Percentiles rank a stretch among this genome's conserved stretches.
Conservation (phyloP, 78 protist species). For the Cavenderia fasciculata region DNA sequence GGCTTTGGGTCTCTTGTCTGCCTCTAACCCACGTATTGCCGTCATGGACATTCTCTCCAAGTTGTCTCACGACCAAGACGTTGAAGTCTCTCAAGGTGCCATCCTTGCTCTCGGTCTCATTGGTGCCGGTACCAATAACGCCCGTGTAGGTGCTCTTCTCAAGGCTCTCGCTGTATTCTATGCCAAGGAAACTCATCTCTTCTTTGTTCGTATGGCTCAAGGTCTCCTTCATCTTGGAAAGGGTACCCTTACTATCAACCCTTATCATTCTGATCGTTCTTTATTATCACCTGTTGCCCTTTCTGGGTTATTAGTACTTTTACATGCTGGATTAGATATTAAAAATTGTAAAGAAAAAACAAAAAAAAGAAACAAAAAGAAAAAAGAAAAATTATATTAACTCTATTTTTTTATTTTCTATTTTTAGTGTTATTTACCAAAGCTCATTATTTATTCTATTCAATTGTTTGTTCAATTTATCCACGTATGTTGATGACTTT, state of each 20-base stretch:
- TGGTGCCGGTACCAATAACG: constrained; percentile 98
- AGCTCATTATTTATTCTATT: constrained; percentile 93
- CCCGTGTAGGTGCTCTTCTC: constrained; percentile 93
- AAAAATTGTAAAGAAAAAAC: constrained; percentile 69
- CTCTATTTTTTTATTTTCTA: not conserved
- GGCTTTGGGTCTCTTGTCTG: constrained; percentile 92
- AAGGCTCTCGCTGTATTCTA: constrained; percentile 93
- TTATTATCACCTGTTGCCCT: constrained; percentile 86
- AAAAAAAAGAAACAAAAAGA: not conserved
- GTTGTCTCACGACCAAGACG: constrained; percentile 95
- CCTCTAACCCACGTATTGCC: constrained; percentile 89
- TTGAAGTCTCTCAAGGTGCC: constrained; percentile 89
- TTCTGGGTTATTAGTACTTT: constrained; percentile 86
- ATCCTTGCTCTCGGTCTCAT: constrained; percentile 89
- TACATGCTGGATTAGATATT: constrained; percentile 90
- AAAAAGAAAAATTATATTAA: too few relatives aligned
- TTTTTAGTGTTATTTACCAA: constrained; percentile 85
- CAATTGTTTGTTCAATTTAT: constrained; percentile 82
- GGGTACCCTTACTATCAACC: constrained; percentile 93
- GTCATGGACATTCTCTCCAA: constrained; percentile 93
- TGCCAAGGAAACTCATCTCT: constrained; percentile 80
- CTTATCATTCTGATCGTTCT: constrained; percentile 91
- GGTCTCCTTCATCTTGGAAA: constrained; percentile 98
- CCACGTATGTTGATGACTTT: constrained; percentile 97
- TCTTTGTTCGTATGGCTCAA: constrained; percentile 92